These are phyloP conservation scores for Mucor saturninus DNA, from an alignment of 371 early-diverging fungal genomes.

Conservation along the genomic window DNA sequence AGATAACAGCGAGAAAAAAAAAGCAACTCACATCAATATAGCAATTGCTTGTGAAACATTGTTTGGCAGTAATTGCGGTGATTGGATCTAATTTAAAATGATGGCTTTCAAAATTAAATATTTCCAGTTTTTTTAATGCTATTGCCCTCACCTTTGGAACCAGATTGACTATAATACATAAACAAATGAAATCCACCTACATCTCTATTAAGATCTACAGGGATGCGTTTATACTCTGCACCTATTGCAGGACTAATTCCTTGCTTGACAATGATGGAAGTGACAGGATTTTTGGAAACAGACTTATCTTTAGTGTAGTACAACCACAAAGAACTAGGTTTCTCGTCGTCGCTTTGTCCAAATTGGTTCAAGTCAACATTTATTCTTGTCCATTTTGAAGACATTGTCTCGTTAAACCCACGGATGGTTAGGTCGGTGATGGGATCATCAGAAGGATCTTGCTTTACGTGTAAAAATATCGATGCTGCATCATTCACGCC, in stretches of 20 bases:
- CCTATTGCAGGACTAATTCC: slow-evolving; percentile 32
- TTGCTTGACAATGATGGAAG: slow-evolving; percentile 36
- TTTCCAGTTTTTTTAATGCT: no score
- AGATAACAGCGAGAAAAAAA: no score
- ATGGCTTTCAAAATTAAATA: not conserved
- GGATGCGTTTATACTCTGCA: slow-evolving; percentile 40
- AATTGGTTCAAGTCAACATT: slow-evolving; percentile 40
- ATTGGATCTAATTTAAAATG: slow-evolving; percentile 44
- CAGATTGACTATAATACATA: slow-evolving; percentile 39
- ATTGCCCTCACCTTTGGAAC: slow-evolving; percentile 26
- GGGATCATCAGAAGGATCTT: slow-evolving; percentile 30
- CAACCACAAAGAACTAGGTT: slow-evolving; percentile 20
- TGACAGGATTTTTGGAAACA: slow-evolving; percentile 32
- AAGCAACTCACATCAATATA: slow-evolving; percentile 44
- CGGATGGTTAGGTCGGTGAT: slow-evolving; percentile 31
- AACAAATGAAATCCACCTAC: slow-evolving; percentile 34
- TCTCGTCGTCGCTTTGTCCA: slow-evolving; percentile 22
- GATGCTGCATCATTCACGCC: slow-evolving; percentile 38
- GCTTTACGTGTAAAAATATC: slow-evolving; percentile 51
- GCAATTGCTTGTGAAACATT: slow-evolving; percentile 52
- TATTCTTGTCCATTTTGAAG: slow-evolving; percentile 27
- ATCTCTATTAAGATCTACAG: slow-evolving; percentile 41
- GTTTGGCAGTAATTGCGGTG: slow-evolving; percentile 56
- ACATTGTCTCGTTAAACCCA: slow-evolving; percentile 11
- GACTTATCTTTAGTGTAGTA: slow-evolving; percentile 39